Conservation (phyloP, 352 stramenopile species). For the Globisporangium iwayamae region DNA sequence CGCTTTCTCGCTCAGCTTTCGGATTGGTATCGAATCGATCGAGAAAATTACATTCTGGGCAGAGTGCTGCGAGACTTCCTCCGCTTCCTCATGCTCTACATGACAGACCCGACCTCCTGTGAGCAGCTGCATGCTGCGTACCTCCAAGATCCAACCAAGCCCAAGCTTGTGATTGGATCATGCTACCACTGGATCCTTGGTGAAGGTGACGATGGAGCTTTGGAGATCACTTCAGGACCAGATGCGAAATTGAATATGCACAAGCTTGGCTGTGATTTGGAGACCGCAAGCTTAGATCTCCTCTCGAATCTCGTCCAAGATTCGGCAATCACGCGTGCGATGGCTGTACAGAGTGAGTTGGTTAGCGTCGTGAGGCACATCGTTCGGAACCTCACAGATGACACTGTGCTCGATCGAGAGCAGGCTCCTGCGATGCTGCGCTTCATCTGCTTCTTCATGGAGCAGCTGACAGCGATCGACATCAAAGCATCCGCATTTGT, state of each 20-base stretch:
- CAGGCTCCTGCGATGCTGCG: not conserved
- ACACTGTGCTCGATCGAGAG: not conserved
- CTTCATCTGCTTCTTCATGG: constrained; percentile 14
- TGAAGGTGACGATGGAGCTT: not conserved
- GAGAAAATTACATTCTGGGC: constrained; percentile 3
- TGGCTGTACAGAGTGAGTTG: not conserved
- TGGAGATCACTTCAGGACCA: not conserved
- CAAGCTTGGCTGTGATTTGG: not conserved
- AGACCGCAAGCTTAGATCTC: not conserved
- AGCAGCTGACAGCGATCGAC: constrained; percentile 1
- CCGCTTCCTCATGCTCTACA: constrained; percentile 11
- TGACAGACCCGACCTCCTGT: not conserved
- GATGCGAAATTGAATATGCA: not conserved
- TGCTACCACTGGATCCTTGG: constrained; percentile 14
- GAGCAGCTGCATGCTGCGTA: not conserved
- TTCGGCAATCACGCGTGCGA: not conserved
- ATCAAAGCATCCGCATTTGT: not conserved
- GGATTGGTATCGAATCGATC: constrained; percentile 6
- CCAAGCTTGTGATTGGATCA: not conserved
- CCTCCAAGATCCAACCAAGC: not conserved
- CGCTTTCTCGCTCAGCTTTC: constrained; percentile 10
- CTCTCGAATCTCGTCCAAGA: constrained; percentile 10
- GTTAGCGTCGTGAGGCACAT: not conserved
- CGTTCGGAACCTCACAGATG: not conserved
- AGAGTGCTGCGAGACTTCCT: constrained; percentile 11